Conservation (phyloP, 257 asterid genomes). For the Rauvolfia tetraphylla region DNA sequence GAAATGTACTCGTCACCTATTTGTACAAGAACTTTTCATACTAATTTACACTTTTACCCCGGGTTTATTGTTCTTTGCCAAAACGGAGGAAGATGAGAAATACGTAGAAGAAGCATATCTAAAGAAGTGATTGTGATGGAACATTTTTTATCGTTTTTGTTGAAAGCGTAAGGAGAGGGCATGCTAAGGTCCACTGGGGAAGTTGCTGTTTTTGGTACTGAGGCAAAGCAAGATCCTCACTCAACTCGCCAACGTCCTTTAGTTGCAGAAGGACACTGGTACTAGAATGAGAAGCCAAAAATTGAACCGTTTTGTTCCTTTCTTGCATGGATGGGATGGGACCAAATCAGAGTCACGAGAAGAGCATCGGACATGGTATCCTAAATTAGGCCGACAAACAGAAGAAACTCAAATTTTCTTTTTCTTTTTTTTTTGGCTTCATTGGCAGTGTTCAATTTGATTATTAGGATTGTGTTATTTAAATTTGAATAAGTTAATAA, state of each 20-base stretch:
- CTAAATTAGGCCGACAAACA: conserved; percentile 16
- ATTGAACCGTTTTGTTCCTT: background rate
- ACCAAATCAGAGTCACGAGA: conserved; percentile 25
- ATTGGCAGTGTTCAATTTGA: background rate
- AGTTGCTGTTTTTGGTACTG: background rate
- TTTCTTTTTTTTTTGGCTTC: background rate
- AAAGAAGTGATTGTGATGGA: conserved; percentile 6
- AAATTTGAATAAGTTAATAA: too few species aligned
- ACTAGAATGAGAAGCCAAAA: background rate
- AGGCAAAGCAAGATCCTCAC: background rate
- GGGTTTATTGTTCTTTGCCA: too few species aligned
- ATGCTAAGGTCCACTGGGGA: background rate
- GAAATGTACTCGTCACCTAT: too few species aligned
- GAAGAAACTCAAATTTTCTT: background rate
- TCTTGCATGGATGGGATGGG: conserved; percentile 2
- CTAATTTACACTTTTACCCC: too few species aligned
- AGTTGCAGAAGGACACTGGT: background rate
- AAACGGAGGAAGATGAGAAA: too few species aligned
- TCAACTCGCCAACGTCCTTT: background rate
- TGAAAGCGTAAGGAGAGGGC: background rate
- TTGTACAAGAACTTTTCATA: too few species aligned
- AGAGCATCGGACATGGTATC: conserved; percentile 5
- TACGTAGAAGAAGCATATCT: background rate
- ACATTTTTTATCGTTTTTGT: background rate
- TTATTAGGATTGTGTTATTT: too few species aligned